Conservation (phyloP, 495 filamentous ascomycete species). For the Gamarada debralockiae region DNA sequence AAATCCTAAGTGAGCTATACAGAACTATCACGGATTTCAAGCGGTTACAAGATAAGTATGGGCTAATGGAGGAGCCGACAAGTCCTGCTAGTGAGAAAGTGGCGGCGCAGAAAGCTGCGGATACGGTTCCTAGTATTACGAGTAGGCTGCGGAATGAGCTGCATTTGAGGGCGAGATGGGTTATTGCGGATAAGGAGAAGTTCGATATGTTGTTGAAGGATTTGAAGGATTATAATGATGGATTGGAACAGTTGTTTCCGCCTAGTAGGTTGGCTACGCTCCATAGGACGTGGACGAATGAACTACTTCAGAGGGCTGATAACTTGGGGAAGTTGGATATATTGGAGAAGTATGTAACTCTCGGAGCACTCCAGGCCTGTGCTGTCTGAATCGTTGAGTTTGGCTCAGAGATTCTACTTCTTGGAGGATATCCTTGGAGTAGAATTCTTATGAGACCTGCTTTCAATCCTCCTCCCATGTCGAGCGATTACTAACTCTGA, state of each 20-base stretch:
- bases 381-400: too few species aligned
- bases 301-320: conserved; percentile 28
- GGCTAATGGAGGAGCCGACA: conserved; percentile 23
- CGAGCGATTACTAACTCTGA: too few species aligned
- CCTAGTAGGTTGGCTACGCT: conserved; percentile 27
- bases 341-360: conserved; percentile 19
- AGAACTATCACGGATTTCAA: conserved; percentile 34
- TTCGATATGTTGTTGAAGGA: conserved; percentile 31
- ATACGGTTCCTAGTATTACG: neutral
- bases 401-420: too few species aligned
- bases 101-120: neutral
- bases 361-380: too few species aligned
- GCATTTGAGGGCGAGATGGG: conserved; percentile 31
- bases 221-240: conserved; percentile 36
- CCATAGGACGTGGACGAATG: conserved; percentile 32
- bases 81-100: conserved; percentile 7
- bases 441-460: too few species aligned
- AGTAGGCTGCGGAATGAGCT: conserved; percentile 22
- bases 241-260: conserved; percentile 34
- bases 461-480: too few species aligned
- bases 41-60: conserved; percentile 34
- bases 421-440: too few species aligned
- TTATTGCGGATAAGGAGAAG: conserved; percentile 36
- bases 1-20: conserved; percentile 30
- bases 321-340: conserved; percentile 26